phyloP scores from a whole-genome alignment of 192 early-diverging fungal species.

The Backusella macrospora region DNA sequence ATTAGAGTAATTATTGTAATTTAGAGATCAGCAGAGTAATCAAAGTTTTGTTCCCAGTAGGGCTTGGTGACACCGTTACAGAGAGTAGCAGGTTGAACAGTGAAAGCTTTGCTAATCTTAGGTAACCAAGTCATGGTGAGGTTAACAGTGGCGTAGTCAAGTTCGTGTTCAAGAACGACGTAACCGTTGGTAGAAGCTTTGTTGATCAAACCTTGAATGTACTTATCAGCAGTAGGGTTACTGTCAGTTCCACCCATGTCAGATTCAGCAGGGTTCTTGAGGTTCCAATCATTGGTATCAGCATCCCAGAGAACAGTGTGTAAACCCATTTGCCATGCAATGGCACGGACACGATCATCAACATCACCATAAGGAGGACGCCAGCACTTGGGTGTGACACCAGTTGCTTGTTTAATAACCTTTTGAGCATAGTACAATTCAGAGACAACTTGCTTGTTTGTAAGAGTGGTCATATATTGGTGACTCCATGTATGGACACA shows the following conservation, averaged over 20 bases:
- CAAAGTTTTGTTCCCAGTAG: slow-evolving; percentile 42
- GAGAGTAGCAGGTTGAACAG: slow-evolving; percentile 31
- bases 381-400: slow-evolving; percentile 44
- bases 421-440: slow-evolving; percentile 48
- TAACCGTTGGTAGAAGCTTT: slow-evolving; percentile 21
- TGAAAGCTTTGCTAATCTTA: slow-evolving; percentile 35
- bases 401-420: slow-evolving; percentile 49
- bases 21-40: slow-evolving; percentile 29
- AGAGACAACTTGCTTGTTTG: slow-evolving; percentile 49
- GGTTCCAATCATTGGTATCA: slow-evolving; percentile 45
- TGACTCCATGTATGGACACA: slow-evolving; percentile 60
- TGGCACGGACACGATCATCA: slow-evolving; percentile 47
- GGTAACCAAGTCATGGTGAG: slow-evolving; percentile 49
- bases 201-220: slow-evolving; percentile 32
- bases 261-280: slow-evolving; percentile 35
- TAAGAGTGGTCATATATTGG: slow-evolving; percentile 45
- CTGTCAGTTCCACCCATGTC: slow-evolving; percentile 18
- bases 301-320: slow-evolving; percentile 27
- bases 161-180: slow-evolving; percentile 47
- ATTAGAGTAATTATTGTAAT: background rate
- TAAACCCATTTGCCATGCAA: slow-evolving; percentile 35
- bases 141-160: slow-evolving; percentile 42
- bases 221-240: slow-evolving; percentile 35
- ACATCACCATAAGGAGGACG: slow-evolving; percentile 55
- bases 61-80: slow-evolving; percentile 42